Percentiles rank a stretch among this genome's conserved stretches.
phyloP scores from a whole-genome alignment of 2,329 filamentous ascomycete species.

The Pseudogymnoascus sp. region DNA sequence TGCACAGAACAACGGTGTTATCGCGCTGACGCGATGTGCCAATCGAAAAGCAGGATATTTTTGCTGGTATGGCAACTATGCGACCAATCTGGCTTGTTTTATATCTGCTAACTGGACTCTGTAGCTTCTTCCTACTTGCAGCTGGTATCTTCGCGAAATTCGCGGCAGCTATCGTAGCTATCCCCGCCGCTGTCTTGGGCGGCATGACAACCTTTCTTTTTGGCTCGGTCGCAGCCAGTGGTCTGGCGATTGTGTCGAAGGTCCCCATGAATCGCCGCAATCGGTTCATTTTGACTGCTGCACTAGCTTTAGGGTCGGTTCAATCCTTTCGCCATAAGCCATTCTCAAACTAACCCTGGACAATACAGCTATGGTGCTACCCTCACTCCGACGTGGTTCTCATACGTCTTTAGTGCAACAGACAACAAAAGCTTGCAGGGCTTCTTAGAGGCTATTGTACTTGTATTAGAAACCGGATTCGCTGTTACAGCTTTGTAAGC shows the following conservation, averaged over 20 bases:
- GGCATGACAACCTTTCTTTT: slow-evolving; percentile 79
- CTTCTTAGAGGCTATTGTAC: slow-evolving; percentile 65
- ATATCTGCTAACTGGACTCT: not conserved
- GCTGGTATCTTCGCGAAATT: slow-evolving; percentile 83
- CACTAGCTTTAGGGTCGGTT: slow-evolving; percentile 56
- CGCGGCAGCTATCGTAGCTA: slow-evolving; percentile 69
- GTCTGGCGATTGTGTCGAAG: slow-evolving; percentile 63
- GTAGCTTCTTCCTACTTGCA: slow-evolving; percentile 63
- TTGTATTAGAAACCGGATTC: slow-evolving; percentile 70
- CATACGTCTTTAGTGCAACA: slow-evolving; percentile 61
- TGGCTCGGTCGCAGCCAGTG: slow-evolving; percentile 66
- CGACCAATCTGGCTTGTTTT: not conserved
- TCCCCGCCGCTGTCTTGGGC: slow-evolving; percentile 59
- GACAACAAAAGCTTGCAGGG: slow-evolving; percentile 60
- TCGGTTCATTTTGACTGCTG: slow-evolving; percentile 72
- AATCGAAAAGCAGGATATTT: slow-evolving; percentile 75
- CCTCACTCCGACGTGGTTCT: slow-evolving; percentile 60
- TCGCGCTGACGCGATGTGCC: slow-evolving; percentile 72
- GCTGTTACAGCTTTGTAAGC: slow-evolving; percentile 52
- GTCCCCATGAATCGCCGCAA: slow-evolving; percentile 65
- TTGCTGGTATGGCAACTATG: slow-evolving; percentile 37
- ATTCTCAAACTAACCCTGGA: not conserved
- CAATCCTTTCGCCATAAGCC: not conserved
- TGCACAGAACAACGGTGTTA: slow-evolving; percentile 80
- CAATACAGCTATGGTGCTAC: slow-evolving; percentile 51